Evolutionary conservation across 257 asterid genomes (phyloP), one percentile per base, ranked within the genome.

Genomic region (Nicotiana tabacum): DNA sequence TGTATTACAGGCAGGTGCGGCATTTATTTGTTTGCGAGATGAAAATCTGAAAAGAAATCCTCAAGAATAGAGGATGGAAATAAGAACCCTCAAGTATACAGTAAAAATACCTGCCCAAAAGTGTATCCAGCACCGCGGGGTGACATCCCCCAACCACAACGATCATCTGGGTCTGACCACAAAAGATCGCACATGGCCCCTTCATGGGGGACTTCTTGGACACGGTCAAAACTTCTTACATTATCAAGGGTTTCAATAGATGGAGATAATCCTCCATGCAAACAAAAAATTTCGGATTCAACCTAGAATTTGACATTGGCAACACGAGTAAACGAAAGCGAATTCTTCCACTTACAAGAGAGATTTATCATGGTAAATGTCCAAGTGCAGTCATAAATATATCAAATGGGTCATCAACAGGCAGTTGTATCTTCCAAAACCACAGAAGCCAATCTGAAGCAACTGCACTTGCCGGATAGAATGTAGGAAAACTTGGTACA

Each of bases 111-210:
- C 96, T 95, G 99, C 81, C 99, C 99, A 56, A 95, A 95, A 60
- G 99, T 95, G 88, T 95, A 95, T 77, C 99, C 99, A 85, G 99
- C 99, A 69, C 98, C 99, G 79, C 99, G 97, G 30, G 99, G 98
- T 30, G 99, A 95, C 77, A 95, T 95, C 78, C 99, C 99, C 99
- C 99, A 95, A 81, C 99, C 99, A 83, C 99, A 95, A 30, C 99
- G 96, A 85, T 95, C 99, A 88, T 95, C 99, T 27, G 99, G 99
- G 89, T 95, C 99, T 83, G 99, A 95, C 98, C 99, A 95, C 82
- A 95, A 88, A 48, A 95, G 91, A 85, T 95, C 99, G 76, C 99
- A 95, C 99, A 95, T 95, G 43, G 99, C 98, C 77, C 99, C 99
- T 89, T 95, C 99, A 84, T 95, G 99, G 58, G 99, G 99, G 81